Evolutionary conservation across 345 rosid genomes (phyloP), one percentile per base, ranked within the genome.

Genomic region (Eucalyptus curtisii): DNA sequence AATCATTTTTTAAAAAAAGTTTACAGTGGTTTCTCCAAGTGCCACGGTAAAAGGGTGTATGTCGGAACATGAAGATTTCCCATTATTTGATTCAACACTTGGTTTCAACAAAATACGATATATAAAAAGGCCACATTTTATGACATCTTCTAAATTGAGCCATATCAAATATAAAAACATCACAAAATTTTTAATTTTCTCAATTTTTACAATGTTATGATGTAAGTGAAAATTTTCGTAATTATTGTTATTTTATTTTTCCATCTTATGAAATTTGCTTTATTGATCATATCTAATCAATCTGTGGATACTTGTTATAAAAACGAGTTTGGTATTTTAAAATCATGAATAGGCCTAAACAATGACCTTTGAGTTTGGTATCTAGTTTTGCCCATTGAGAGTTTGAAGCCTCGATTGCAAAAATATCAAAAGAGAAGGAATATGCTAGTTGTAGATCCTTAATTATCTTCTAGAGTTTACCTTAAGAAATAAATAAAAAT

Each of bases 281-380:
- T 8, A 8, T 31, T 19, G 24, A 31, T 8, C 12, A 33, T 68
- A 10, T 33, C 80, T 12, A 9, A 0, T 20, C 2, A 52, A 52
- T 52, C 0, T 0, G 0, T 52, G 10, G 57, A 52, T 0, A 52
- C 10, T 0, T 24, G 4, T 52, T 1, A 52, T 19, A 19, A 52
- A 50, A 52, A 16, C 8, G 42, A 68, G 2, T 68, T 2, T 68
- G 24, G 22, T 68, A 8, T 31, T 31, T 31, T 16, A 8, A 66
- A 68, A 31, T 68, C 7, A 68, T 16, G 79, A 3, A 68, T 31
- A 68, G 12, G 0, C 12, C 42, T 16, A 19, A 68, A 31, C 12
- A 31, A 68, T 68, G 79, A 31, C 79, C 31, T 68, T 31, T 31
- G 20, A 16, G 22, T 68, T 16, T 9, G 42, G 22, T 31, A 68